These are phyloP conservation scores for Lepidium campestre DNA, from an alignment of 441 rosid species.

Conservation along the genomic window DNA sequence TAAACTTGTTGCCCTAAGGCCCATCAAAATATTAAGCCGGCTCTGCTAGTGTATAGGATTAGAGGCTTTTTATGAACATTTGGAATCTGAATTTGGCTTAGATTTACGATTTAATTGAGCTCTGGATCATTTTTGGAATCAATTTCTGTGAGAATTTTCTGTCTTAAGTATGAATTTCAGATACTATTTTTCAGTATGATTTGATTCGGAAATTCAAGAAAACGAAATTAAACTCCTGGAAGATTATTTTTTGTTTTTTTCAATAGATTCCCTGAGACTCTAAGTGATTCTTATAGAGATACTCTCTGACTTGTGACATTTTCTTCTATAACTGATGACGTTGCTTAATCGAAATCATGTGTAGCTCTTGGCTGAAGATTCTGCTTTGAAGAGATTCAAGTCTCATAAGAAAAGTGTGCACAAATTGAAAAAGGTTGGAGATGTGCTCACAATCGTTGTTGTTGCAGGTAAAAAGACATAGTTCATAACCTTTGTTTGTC, in stretches of 20 bases:
- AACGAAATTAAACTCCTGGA: background rate
- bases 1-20: too few relatives aligned
- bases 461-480: slow-evolving; percentile 48
- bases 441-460: slow-evolving; percentile 61
- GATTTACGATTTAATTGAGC: background rate
- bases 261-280: background rate
- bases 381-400: slow-evolving; percentile 54
- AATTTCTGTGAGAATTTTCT: background rate
- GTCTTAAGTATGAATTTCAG: background rate
- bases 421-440: slow-evolving; percentile 49
- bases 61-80: background rate
- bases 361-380: slow-evolving; percentile 75
- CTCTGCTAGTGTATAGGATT: background rate
- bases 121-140: background rate
- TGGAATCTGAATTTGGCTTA: background rate
- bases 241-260: background rate
- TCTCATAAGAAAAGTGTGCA: slow-evolving; percentile 51
- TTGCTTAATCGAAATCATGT: background rate
- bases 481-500: background rate
- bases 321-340: background rate
- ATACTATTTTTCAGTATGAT: background rate
- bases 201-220: background rate
- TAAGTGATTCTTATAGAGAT: background rate
- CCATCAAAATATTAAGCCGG: too few relatives aligned
- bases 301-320: background rate